phyloP scores from a whole-genome alignment of 768 basidiomycete genomes.

The Rhodotorula sphaerocarpa region DNA sequence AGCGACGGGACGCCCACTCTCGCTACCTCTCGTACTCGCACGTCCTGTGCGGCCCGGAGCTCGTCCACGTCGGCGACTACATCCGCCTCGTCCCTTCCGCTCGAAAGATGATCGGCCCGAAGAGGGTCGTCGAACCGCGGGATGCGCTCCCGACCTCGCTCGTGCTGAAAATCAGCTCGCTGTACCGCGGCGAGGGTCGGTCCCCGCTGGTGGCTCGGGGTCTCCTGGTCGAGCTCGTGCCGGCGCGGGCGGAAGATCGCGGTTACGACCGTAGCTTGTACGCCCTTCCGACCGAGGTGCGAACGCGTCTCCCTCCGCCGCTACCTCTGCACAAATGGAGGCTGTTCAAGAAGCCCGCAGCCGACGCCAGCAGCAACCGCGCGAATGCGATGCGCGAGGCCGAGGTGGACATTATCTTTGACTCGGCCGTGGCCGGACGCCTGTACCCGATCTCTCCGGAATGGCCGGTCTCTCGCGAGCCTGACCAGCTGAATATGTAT shows the following conservation, averaged over 20 bases:
- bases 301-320: slow-evolving; percentile 1
- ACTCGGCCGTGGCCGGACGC: slow-evolving; percentile 14
- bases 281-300: neutral
- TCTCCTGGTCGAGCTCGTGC: slow-evolving; percentile 20
- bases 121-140: neutral
- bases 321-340: slow-evolving; percentile 27
- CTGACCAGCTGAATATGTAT: neutral
- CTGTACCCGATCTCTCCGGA: slow-evolving; percentile 6
- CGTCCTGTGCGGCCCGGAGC: slow-evolving; percentile 25
- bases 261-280: neutral
- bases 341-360: neutral
- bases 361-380: too few relatives aligned
- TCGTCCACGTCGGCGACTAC: slow-evolving; percentile 18
- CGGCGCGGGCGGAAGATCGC: neutral
- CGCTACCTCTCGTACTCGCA: slow-evolving; percentile 20
- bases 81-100: slow-evolving; percentile 14
- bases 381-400: neutral
- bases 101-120: neutral
- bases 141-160: slow-evolving; percentile 4
- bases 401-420: slow-evolving; percentile 10
- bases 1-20: neutral
- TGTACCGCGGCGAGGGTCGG: slow-evolving; percentile 15
- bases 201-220: slow-evolving; percentile 22
- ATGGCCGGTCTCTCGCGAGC: neutral
- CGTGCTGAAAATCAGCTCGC: slow-evolving; percentile 10